Evolutionary conservation across 2,329 filamentous ascomycete species (phyloP).

Genomic region (Fusarium buharicum): DNA sequence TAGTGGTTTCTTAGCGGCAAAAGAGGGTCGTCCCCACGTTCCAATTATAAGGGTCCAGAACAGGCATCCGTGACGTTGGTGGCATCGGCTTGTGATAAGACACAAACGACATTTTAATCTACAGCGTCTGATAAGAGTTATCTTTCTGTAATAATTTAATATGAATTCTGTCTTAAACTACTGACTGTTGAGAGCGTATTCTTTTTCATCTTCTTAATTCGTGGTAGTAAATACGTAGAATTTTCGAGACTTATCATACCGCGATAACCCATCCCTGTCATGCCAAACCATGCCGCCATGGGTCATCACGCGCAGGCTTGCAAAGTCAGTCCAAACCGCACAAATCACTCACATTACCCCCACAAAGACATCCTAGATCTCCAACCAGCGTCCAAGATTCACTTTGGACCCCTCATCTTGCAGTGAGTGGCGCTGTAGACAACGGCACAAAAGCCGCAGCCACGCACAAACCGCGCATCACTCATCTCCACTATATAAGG

Average conservation of each 20-base stretch:
- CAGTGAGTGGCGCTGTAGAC: slow-evolving; percentile 23
- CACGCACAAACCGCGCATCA: slow-evolving; percentile 34
- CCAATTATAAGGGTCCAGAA: neutral
- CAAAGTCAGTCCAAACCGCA: no score
- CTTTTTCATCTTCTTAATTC: no score
- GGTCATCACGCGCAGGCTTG: slow-evolving; percentile 26
- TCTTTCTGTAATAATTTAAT: no score
- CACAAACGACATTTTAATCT: no score
- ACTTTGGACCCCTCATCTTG: slow-evolving; percentile 27
- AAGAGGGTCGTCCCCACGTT: neutral
- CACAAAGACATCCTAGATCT: slow-evolving; percentile 29
- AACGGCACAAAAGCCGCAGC: slow-evolving; percentile 36
- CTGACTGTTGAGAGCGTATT: no score
- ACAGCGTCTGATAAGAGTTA: no score
- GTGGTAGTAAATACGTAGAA: slow-evolving; percentile 12
- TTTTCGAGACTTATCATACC: slow-evolving; percentile 1
- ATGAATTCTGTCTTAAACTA: no score
- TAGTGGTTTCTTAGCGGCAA: neutral
- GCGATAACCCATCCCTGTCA: slow-evolving; percentile 20
- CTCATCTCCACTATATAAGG: slow-evolving; percentile 43
- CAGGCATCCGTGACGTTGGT: no score
- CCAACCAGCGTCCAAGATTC: slow-evolving; percentile 25
- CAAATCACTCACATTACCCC: slow-evolving; percentile 42
- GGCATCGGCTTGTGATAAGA: no score
- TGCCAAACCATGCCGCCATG: slow-evolving; percentile 21